Conservation (phyloP, 2,329 filamentous ascomycete species). For the Monosporascus sp. region DNA sequence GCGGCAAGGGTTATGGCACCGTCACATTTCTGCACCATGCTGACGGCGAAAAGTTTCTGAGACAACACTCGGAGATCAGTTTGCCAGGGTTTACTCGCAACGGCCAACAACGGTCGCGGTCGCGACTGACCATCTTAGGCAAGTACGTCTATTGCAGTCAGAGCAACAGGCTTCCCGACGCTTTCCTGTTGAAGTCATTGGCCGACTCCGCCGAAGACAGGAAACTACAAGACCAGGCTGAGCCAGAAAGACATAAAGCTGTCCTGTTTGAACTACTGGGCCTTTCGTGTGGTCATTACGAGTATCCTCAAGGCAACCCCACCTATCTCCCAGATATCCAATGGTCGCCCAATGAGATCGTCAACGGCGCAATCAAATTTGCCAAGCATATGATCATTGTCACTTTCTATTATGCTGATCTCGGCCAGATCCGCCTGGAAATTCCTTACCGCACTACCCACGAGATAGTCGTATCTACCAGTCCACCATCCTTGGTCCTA, state of each 20-base stretch:
- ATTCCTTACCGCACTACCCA: conserved; percentile 45
- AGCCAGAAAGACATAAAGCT: conserved; percentile 7
- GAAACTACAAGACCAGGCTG: conserved; percentile 18
- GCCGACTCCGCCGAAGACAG: conserved; percentile 26
- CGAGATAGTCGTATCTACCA: conserved; percentile 36
- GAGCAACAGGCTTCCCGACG: conserved; percentile 33
- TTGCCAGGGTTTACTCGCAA: conserved; percentile 2
- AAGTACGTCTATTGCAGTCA: conserved; percentile 24
- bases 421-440: conserved; percentile 33
- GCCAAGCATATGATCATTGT: conserved; percentile 38
- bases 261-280: conserved; percentile 15
- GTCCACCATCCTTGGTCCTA: conserved; percentile 37
- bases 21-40: conserved; percentile 37
- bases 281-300: conserved; percentile 44
- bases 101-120: conserved; percentile 4
- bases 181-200: conserved; percentile 31
- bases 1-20: conserved; percentile 28
- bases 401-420: conserved; percentile 15
- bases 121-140: conserved; percentile 26
- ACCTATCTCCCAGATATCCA: conserved; percentile 39
- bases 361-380: conserved; percentile 30
- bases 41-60: conserved; percentile 41
- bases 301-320: conserved; percentile 33
- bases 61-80: conserved; percentile 9
- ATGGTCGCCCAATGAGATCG: conserved; percentile 32